Percentiles rank a stretch among this genome's conserved stretches.
Evolutionary conservation across 2,329 filamentous ascomycete genomes (phyloP).

Genomic region (Diaporthe sp.): DNA sequence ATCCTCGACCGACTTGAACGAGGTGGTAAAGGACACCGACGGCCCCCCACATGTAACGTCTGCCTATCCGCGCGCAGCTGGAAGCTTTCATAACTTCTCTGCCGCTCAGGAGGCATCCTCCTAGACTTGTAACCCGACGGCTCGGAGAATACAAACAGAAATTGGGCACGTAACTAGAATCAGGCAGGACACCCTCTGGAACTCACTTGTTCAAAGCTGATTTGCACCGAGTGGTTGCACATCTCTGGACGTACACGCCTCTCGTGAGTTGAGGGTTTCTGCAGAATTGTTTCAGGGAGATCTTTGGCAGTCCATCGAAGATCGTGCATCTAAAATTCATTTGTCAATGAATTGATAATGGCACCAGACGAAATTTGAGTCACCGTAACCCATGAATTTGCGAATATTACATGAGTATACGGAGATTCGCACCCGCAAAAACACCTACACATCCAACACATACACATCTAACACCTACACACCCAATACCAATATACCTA

Average conservation of each 20-base stretch:
- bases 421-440: no score
- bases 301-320: no score
- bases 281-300: no score
- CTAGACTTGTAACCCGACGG: background rate
- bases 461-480: no score
- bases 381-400: no score
- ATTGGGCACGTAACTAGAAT: background rate
- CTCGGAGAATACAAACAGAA: background rate
- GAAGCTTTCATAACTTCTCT: constrained; percentile 33
- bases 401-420: no score
- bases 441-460: no score
- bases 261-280: background rate
- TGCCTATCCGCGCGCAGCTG: constrained; percentile 29
- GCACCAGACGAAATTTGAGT: no score
- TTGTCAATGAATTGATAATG: no score
- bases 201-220: background rate
- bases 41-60: background rate
- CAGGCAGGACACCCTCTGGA: background rate
- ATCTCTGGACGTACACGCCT: background rate
- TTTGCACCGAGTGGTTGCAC: background rate
- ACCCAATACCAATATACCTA: no score
- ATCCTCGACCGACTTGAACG: background rate
- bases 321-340: no score
- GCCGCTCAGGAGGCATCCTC: constrained; percentile 33
- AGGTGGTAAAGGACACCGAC: background rate